Evolutionary conservation across 2,329 filamentous ascomycete species (phyloP).

Genomic region (Podosphaera xanthii): DNA sequence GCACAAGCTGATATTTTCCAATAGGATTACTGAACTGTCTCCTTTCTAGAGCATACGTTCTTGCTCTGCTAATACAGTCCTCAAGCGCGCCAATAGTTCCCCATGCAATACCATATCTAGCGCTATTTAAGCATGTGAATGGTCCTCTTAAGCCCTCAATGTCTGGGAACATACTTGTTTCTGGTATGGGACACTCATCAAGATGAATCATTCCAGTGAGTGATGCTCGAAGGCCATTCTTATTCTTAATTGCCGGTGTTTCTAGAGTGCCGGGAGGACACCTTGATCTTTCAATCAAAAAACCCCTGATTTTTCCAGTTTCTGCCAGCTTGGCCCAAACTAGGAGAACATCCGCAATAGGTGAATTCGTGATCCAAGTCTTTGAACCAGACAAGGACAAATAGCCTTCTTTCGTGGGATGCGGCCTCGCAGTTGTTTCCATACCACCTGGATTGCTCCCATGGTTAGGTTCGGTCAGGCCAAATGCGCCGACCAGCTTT

Average conservation of each 20-base stretch:
- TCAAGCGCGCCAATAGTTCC: conserved; percentile 86
- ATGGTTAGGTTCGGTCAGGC: conserved; percentile 80
- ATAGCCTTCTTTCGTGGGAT: conserved; percentile 66
- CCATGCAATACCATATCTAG: conserved; percentile 80
- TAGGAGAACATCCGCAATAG: conserved; percentile 63
- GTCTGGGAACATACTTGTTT: conserved; percentile 81
- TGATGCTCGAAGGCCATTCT: conserved; percentile 79
- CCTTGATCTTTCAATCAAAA: conserved; percentile 64
- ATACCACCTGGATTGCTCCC: conserved; percentile 79
- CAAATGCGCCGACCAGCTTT: conserved; percentile 65
- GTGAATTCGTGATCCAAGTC: conserved; percentile 92
- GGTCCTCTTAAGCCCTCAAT: conserved; percentile 73
- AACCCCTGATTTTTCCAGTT: conserved; percentile 84
- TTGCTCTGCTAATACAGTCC: conserved; percentile 62
- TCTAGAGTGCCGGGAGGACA: conserved; percentile 76
- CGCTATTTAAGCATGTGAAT: conserved; percentile 85
- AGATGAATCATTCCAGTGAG: conserved; percentile 97
- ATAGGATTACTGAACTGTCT: conserved; percentile 96
- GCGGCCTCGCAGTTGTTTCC: conserved; percentile 68
- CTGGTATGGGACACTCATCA: conserved; percentile 69
- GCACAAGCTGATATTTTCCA: conserved; percentile 86
- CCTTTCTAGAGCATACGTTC: conserved; percentile 74
- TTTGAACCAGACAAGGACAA: conserved; percentile 61
- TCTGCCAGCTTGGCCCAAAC: conserved; percentile 86
- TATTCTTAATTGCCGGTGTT: conserved; percentile 82